These are phyloP conservation scores for Penicillium sp. DNA, from an alignment of 2,329 filamentous ascomycete genomes.

Conservation along the genomic window DNA sequence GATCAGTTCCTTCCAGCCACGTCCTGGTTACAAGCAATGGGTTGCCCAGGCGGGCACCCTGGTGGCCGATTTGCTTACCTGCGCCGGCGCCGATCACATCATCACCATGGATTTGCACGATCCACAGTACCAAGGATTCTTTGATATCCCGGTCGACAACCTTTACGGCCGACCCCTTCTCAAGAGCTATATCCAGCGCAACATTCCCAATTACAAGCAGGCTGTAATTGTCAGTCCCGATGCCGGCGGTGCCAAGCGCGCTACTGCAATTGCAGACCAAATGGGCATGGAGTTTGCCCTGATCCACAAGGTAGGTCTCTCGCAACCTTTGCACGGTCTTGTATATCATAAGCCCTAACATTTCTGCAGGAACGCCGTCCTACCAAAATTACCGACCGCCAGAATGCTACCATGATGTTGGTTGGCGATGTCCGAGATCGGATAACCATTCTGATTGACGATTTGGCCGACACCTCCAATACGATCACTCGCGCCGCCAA, in stretches of 20 bases:
- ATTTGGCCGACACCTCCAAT: conserved; percentile 92
- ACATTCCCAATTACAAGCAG: conserved; percentile 78
- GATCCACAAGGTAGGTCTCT: conserved; percentile 79
- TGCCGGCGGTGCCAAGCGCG: conserved; percentile 92
- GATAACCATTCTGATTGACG: conserved; percentile 86
- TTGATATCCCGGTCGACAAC: conserved; percentile 98
- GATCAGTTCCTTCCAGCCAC: conserved; percentile 66
- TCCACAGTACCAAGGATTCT: conserved; percentile 96
- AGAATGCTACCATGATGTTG: conserved; percentile 83
- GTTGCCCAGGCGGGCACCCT: conserved; percentile 95
- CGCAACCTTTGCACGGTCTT: neutral
- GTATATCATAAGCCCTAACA: conserved; percentile 23
- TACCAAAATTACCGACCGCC: conserved; percentile 79
- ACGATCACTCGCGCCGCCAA: conserved; percentile 96
- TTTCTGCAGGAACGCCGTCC: conserved; percentile 72
- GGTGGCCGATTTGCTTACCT: conserved; percentile 89
- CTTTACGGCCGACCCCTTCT: conserved; percentile 65
- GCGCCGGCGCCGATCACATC: conserved; percentile 91
- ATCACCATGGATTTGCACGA: conserved; percentile 98
- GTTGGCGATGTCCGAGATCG: conserved; percentile 79
- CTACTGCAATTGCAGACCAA: conserved; percentile 89
- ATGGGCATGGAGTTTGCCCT: conserved; percentile 93
- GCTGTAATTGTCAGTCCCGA: conserved; percentile 94
- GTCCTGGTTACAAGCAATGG: conserved; percentile 97
- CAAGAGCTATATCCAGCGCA: conserved; percentile 67